phyloP scores from a whole-genome alignment of 192 early-diverging fungal species.

The Backusella macrospora region DNA sequence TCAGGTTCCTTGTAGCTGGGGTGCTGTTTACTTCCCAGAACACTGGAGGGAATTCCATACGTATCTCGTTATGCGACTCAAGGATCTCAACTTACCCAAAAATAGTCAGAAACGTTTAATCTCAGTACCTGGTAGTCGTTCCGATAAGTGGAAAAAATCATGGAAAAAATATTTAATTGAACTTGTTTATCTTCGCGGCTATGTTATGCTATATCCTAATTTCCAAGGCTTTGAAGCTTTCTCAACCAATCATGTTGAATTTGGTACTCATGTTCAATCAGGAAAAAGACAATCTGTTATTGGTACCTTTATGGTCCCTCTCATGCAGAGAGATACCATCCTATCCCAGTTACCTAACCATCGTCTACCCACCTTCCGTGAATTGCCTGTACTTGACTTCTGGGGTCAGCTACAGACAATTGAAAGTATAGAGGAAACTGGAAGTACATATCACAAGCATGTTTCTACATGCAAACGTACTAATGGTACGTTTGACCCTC shows the following conservation, averaged over 20 bases:
- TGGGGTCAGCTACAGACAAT: slow-evolving; percentile 55
- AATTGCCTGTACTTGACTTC: slow-evolving; percentile 56
- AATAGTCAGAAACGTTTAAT: slow-evolving; percentile 42
- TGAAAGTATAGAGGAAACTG: slow-evolving; percentile 46
- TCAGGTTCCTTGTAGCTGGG: slow-evolving; percentile 69
- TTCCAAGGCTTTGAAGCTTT: slow-evolving; percentile 59
- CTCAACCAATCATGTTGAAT: slow-evolving; percentile 65
- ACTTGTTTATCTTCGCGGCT: slow-evolving; percentile 61
- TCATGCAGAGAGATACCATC: slow-evolving; percentile 54
- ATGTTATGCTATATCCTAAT: slow-evolving; percentile 67
- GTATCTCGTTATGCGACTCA: slow-evolving; percentile 50
- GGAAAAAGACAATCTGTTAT: slow-evolving; percentile 41
- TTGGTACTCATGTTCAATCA: slow-evolving; percentile 58
- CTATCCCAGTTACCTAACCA: slow-evolving; percentile 52
- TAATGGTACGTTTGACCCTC: slow-evolving; percentile 32
- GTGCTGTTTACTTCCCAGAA: slow-evolving; percentile 64
- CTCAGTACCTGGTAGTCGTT: slow-evolving; percentile 53
- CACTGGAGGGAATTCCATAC: slow-evolving; percentile 64
- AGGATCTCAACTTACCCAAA: slow-evolving; percentile 47
- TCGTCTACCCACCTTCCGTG: slow-evolving; percentile 47
- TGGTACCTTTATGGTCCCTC: slow-evolving; percentile 55
- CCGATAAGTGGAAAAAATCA: slow-evolving; percentile 62
- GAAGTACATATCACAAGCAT: slow-evolving; percentile 42
- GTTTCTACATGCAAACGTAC: slow-evolving; percentile 42
- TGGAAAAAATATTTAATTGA: slow-evolving; percentile 68